phyloP scores from a whole-genome alignment of 371 early-diverging fungal species.

The Mucor racemosus region DNA sequence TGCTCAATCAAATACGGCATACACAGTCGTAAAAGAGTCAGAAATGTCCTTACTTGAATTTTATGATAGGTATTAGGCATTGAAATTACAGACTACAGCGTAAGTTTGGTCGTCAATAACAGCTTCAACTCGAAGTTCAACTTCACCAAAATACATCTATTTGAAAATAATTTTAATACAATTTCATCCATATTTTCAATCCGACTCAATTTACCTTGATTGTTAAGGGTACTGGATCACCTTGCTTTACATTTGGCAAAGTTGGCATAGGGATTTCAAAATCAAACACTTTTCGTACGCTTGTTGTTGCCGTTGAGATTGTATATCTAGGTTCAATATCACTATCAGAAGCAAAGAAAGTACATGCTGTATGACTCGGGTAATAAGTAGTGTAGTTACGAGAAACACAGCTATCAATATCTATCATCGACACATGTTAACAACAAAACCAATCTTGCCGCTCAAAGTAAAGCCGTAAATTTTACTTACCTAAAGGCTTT shows the following conservation, averaged over 20 bases:
- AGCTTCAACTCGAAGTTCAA: constrained; percentile 65
- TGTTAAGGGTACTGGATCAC: constrained; percentile 45
- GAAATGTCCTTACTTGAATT: too few relatives aligned
- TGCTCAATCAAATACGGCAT: too few relatives aligned
- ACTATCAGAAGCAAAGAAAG: constrained; percentile 58
- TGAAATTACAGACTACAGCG: constrained; percentile 46
- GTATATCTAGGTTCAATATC: constrained; percentile 61
- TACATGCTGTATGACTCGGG: constrained; percentile 59
- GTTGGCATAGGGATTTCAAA: constrained; percentile 67
- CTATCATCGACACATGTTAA: constrained; percentile 8
- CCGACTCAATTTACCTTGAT: constrained; percentile 33
- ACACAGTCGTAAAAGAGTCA: too few relatives aligned
- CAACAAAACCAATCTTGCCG: neutral
- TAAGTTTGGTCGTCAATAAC: constrained; percentile 59
- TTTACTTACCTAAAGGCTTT: constrained; percentile 41
- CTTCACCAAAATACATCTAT: constrained; percentile 68
- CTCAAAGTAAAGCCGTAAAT: too few relatives aligned
- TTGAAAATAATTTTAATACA: neutral
- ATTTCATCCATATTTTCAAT: neutral
- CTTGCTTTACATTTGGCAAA: constrained; percentile 43
- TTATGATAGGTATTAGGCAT: constrained; percentile 10
- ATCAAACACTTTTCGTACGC: constrained; percentile 60
- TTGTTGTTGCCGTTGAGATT: constrained; percentile 35
- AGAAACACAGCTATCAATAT: constrained; percentile 56
- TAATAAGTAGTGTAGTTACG: constrained; percentile 61